Conservation (phyloP, 768 basidiomycete genomes). For the Naganishia vishniacii region DNA sequence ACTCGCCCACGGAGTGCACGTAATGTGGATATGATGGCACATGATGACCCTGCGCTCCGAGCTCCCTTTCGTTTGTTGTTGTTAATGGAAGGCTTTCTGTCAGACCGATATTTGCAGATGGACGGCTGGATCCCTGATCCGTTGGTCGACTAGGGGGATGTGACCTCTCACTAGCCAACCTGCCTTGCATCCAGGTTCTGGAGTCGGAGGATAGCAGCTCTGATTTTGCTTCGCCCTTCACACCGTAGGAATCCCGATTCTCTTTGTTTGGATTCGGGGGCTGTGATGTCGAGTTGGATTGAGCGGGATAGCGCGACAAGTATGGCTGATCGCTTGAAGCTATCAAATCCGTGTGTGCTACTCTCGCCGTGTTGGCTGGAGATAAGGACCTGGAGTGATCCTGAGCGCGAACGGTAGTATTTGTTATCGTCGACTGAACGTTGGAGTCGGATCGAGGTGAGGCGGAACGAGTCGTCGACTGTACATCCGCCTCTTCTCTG, state of each 20-base stretch:
- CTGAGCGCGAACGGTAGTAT: slow-evolving; percentile 3
- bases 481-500: background rate
- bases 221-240: too few species aligned
- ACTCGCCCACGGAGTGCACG: background rate
- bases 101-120: background rate
- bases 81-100: background rate
- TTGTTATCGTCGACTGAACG: slow-evolving; percentile 4
- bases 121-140: background rate
- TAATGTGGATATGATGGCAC: slow-evolving; percentile 9
- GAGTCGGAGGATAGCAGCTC: background rate
- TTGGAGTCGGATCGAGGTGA: slow-evolving; percentile 1
- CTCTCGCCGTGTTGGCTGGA: background rate
- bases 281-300: background rate
- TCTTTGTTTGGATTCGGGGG: background rate
- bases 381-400: background rate
- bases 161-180: background rate
- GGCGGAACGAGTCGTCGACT: background rate
- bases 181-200: slow-evolving; percentile 13
- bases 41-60: background rate
- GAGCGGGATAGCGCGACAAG: background rate
- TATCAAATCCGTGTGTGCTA: background rate
- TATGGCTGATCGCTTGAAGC: background rate
- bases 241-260: slow-evolving; percentile 4
- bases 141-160: background rate
- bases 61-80: background rate